Evolutionary conservation across 2,329 filamentous ascomycete genomes (phyloP).

Genomic region (Lecanosticta acicola): DNA sequence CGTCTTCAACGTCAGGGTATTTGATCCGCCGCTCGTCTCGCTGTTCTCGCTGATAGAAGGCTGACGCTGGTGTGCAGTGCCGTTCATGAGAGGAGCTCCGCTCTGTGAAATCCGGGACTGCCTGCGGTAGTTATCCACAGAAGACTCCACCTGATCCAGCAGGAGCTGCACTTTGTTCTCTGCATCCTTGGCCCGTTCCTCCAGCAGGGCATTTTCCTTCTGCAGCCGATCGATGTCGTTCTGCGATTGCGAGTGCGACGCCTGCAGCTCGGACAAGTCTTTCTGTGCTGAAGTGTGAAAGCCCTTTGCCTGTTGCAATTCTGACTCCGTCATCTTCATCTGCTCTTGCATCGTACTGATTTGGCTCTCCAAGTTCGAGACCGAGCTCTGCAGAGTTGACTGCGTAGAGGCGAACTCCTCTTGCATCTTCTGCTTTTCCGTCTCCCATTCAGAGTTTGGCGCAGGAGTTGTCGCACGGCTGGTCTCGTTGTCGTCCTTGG

Average conservation of each 20-base stretch:
- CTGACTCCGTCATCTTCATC: slow-evolving; percentile 57
- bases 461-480: slow-evolving; percentile 34
- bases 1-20: slow-evolving; percentile 37
- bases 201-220: slow-evolving; percentile 72
- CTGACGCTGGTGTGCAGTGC: slow-evolving; percentile 36
- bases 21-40: slow-evolving; percentile 24
- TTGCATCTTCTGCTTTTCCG: slow-evolving; percentile 63
- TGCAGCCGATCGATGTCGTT: slow-evolving; percentile 75
- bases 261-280: slow-evolving; percentile 51
- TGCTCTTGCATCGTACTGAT: slow-evolving; percentile 64
- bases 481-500: slow-evolving; percentile 22
- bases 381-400: slow-evolving; percentile 59
- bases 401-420: slow-evolving; percentile 65
- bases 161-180: slow-evolving; percentile 90
- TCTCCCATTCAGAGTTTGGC: slow-evolving; percentile 61
- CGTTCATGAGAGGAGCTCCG: slow-evolving; percentile 27
- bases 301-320: slow-evolving; percentile 62
- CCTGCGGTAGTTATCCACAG: slow-evolving; percentile 89
- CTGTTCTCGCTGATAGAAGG: slow-evolving; percentile 38
- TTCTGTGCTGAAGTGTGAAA: slow-evolving; percentile 36
- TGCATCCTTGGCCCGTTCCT: slow-evolving; percentile 79
- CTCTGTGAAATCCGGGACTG: slow-evolving; percentile 48
- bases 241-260: slow-evolving; percentile 42
- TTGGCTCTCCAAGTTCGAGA: slow-evolving; percentile 64
- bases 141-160: slow-evolving; percentile 88